A percentile compares a stretch with the other conserved stretches of the same genome.
phyloP scores from a whole-genome alignment of 1,284 basidiomycete species.

The Exsudoporus floridanus region DNA sequence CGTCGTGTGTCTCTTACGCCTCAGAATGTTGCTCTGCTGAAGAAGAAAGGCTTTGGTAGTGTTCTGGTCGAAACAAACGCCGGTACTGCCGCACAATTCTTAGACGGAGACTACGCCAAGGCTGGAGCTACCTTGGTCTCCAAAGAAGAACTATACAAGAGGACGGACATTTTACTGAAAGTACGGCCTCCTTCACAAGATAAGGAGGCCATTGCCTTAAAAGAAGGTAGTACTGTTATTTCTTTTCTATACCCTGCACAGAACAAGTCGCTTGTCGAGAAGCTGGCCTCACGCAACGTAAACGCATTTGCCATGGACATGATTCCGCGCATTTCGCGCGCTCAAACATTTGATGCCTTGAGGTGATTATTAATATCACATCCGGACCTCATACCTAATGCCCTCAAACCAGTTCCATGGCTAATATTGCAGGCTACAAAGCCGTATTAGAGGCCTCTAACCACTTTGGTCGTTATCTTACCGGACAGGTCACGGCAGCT shows the following conservation, averaged over 20 bases:
- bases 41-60: slow-evolving; percentile 77
- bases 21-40: slow-evolving; percentile 66
- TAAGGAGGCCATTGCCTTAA: slow-evolving; percentile 59
- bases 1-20: slow-evolving; percentile 79
- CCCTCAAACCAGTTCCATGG: slow-evolving; percentile 67
- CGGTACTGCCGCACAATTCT: slow-evolving; percentile 70
- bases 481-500: slow-evolving; percentile 85
- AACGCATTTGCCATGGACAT: slow-evolving; percentile 79
- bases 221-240: slow-evolving; percentile 72
- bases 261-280: slow-evolving; percentile 71
- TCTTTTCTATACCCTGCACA: slow-evolving; percentile 83
- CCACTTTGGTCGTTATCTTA: slow-evolving; percentile 82
- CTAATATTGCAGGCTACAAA: slow-evolving; percentile 85
- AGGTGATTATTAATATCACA: slow-evolving; percentile 45
- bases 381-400: background rate
- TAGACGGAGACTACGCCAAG: slow-evolving; percentile 72
- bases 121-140: slow-evolving; percentile 78
- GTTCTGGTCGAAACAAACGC: slow-evolving; percentile 74
- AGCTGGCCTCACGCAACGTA: slow-evolving; percentile 58
- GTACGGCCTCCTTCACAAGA: slow-evolving; percentile 70
- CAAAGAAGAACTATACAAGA: slow-evolving; percentile 58
- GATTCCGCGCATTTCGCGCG: slow-evolving; percentile 84
- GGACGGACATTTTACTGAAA: slow-evolving; percentile 78
- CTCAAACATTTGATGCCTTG: slow-evolving; percentile 82
- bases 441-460: slow-evolving; percentile 85